Evolutionary conservation across 2,329 filamentous ascomycete genomes (phyloP), one percentile per base, ranked within the genome.

Genomic region (Metarhizium guizhouense): DNA sequence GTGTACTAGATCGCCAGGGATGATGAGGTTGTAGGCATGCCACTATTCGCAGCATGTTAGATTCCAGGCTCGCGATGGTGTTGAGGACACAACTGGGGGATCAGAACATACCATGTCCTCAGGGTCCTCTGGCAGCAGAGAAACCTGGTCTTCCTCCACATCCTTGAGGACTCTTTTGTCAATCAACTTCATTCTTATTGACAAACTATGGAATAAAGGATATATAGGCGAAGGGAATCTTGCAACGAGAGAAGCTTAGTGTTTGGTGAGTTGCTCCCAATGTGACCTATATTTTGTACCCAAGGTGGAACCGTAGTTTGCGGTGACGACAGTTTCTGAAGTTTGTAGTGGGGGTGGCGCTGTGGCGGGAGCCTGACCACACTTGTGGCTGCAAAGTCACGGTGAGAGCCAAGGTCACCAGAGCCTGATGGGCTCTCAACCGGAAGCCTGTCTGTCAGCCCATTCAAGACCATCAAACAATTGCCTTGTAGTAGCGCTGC

Each of bases 21-120:
- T 70, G 62, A 84, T 82, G 58, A 84, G 73, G 69, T 84, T 84
- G 67, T 84, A 82, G 61, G 79, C 79, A 59, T 84, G 80, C 81
- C 81, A 84, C 76, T 74, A 54, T 40, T 42, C 32, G 47, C 49
- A 8, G 11, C 42, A 47, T 54, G 57, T 48, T 60, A 56, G 56
- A 48, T 53, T 38, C 20, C 29, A 6, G 16, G 49, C 54, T 55
- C 57, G 45, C 47, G 48, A 49, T 32, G 43, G 49, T 52, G 18
- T 30, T 11, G 10, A 47, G 48, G 54, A 38, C 32, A 47, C 30
- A 30, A 7, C 18, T n/a, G 4, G 20, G n/a, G 30, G 47, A 51
- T 55, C 38, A 16, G 8, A 36, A 60, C 70, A 57, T 54, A 76
- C 74, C 73, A 78, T 77, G 62, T 76, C 74, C 62, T 76, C 74